Base-by-base conservation (phyloP, 116 monocot genomes). In the Iris pallida region DNA sequence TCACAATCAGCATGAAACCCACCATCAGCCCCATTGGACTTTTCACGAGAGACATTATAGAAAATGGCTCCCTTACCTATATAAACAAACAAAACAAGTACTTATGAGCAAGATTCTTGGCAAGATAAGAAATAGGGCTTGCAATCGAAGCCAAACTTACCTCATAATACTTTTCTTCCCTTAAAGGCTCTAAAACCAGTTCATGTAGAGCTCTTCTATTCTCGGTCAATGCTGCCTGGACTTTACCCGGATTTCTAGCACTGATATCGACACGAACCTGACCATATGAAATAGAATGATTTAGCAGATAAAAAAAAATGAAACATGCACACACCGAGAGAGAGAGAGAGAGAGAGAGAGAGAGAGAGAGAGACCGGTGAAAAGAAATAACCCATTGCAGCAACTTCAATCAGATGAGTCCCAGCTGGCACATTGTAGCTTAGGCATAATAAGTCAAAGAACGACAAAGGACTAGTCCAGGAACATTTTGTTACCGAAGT, bases 251-350 rank as follows among this genome's bases (percentile, higher is more conserved):
- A 72, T 87, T 86, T 76, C 92, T 92, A 47, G 89, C 92, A 85
- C 97, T 97, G 52, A 97, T 81, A 80, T 92, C 97, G 57, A 92
- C 81, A 56, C 97, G 92, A 63, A 92, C 92, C 97, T 93, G 67
- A 75, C 2, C 1, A 64, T 64, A 48, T 7, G 17, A 20, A 52
- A 51, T 49, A 52, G 17, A 9, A 48, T 48, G 5, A 48, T 48
- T 48, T 9, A 5, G 9, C 47, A 9, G 47, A 48, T 48, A 47
- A 64, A 47, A 64, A 0, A 17, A 1, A 16, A 8, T 3, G 8
- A 12, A 19, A 58, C 58, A 20, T 58, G 8, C n/a, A 3, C 16
- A 55, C 55, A 55, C 20, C 5, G 4, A n/a, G n/a, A n/a, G n/a
- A n/a, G n/a, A n/a, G n/a, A 30, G 8, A 19, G 17, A 16, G 4